These are phyloP conservation scores for Cladophialophora exuberans DNA, from an alignment of 2,329 filamentous ascomycete genomes.

Conservation along the genomic window DNA sequence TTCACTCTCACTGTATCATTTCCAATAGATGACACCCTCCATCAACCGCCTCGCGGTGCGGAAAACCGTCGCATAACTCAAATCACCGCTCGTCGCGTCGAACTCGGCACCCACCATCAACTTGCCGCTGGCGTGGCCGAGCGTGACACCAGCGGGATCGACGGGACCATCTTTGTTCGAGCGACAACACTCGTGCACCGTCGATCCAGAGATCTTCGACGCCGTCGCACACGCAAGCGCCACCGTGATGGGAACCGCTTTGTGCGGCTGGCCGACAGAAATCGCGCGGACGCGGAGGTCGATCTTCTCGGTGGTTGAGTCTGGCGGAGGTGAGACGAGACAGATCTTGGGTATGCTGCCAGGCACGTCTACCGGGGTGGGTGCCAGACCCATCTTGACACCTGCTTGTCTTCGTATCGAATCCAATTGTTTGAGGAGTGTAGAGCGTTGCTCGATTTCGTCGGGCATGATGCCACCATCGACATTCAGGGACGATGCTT, in stretches of 20 bases:
- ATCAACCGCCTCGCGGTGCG: neutral
- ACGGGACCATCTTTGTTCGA: neutral
- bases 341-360: constrained; percentile 57
- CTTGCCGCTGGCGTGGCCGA: neutral
- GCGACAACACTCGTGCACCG: neutral
- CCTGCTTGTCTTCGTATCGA: constrained; percentile 61
- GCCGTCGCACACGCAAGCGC: constrained; percentile 42
- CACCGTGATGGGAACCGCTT: constrained; percentile 60
- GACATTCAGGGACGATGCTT: constrained; percentile 57
- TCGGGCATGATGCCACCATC: constrained; percentile 54
- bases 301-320: constrained; percentile 41
- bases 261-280: constrained; percentile 61
- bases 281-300: constrained; percentile 51
- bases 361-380: constrained; percentile 36
- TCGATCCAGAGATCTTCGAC: neutral
- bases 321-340: constrained; percentile 65
- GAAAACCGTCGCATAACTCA: neutral
- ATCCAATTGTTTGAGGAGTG: constrained; percentile 55
- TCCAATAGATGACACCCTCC: neutral
- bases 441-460: constrained; percentile 52
- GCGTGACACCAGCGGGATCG: neutral
- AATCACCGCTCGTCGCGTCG: neutral
- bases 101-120: constrained; percentile 1
- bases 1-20: neutral
- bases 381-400: constrained; percentile 62